Evolutionary conservation across 768 basidiomycete species (phyloP).

Genomic region (Tubosaeta brunneosetosa): DNA sequence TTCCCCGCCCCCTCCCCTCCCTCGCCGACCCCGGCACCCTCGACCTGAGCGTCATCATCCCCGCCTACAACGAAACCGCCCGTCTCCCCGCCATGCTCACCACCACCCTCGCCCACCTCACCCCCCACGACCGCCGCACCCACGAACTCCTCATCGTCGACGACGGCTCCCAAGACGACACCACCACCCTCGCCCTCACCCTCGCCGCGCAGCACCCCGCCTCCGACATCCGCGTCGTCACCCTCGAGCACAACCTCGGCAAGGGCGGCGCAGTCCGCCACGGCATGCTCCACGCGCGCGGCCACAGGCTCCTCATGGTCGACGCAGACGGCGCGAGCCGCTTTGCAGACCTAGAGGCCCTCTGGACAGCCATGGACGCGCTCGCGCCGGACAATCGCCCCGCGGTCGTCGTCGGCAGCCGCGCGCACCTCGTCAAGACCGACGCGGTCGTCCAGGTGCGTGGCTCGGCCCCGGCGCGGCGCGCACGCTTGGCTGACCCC

Average conservation of each 20-base stretch:
- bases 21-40: slow-evolving; percentile 55
- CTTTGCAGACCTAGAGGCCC: slow-evolving; percentile 75
- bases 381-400: slow-evolving; percentile 46
- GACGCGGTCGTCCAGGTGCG: slow-evolving; percentile 90
- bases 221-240: slow-evolving; percentile 71
- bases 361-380: slow-evolving; percentile 72
- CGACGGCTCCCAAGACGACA: slow-evolving; percentile 82
- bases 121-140: slow-evolving; percentile 41
- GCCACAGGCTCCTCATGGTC: slow-evolving; percentile 78
- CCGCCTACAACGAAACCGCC: slow-evolving; percentile 87
- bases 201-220: slow-evolving; percentile 54
- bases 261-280: slow-evolving; percentile 94
- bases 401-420: slow-evolving; percentile 77
- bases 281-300: slow-evolving; percentile 81
- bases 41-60: slow-evolving; percentile 78
- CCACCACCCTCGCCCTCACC: slow-evolving; percentile 56
- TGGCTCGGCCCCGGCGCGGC: too few species aligned
- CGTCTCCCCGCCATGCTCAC: slow-evolving; percentile 83
- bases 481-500: too few species aligned
- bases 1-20: slow-evolving; percentile 51
- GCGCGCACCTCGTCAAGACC: slow-evolving; percentile 89
- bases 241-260: slow-evolving; percentile 74
- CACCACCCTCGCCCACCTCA: slow-evolving; percentile 65
- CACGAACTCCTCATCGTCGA: slow-evolving; percentile 87
- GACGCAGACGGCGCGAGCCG: slow-evolving; percentile 93